Evolutionary conservation across 2,329 filamentous ascomycete species (phyloP).

Genomic region (Malbranchea zuffiana): DNA sequence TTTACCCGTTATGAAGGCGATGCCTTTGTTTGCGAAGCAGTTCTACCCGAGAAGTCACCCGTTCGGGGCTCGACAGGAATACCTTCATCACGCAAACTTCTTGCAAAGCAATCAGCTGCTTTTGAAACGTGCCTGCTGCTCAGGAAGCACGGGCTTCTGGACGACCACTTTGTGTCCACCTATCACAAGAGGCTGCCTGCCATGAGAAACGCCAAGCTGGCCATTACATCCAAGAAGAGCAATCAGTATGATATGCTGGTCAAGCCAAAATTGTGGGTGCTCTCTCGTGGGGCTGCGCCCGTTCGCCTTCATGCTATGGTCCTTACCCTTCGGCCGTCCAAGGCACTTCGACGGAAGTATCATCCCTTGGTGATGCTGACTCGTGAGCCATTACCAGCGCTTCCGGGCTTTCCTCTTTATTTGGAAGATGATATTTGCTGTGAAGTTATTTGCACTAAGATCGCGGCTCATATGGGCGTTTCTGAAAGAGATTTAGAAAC

Average conservation of each 20-base stretch:
- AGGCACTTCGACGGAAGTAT: conserved; percentile 48
- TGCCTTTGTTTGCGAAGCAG: conserved; percentile 64
- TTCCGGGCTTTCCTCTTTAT: conserved; percentile 62
- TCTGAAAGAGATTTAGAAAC: conserved; percentile 38
- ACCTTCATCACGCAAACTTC: conserved; percentile 55
- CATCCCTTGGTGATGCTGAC: conserved; percentile 62
- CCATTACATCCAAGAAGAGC: conserved; percentile 67
- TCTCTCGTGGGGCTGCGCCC: conserved; percentile 37
- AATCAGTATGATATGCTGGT: conserved; percentile 63
- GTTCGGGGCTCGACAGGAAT: conserved; percentile 55
- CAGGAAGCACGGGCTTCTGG: conserved; percentile 53
- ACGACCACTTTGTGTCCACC: conserved; percentile 62
- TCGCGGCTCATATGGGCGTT: conserved; percentile 35
- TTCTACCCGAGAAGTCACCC: conserved; percentile 64
- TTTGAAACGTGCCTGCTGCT: conserved; percentile 70
- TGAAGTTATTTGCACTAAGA: conserved; percentile 41
- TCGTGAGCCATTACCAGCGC: conserved; percentile 48
- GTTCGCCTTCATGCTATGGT: conserved; percentile 50
- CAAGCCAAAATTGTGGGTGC: conserved; percentile 66
- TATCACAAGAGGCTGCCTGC: conserved; percentile 60
- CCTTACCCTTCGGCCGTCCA: conserved; percentile 48
- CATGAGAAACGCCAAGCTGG: conserved; percentile 79
- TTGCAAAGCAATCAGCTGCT: conserved; percentile 80
- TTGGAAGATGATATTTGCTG: conserved; percentile 55
- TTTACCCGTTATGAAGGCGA: conserved; percentile 46